These are phyloP conservation scores for Gaeumannomyces sp. DNA, from an alignment of 2,329 filamentous ascomycete species.

Conservation along the genomic window DNA sequence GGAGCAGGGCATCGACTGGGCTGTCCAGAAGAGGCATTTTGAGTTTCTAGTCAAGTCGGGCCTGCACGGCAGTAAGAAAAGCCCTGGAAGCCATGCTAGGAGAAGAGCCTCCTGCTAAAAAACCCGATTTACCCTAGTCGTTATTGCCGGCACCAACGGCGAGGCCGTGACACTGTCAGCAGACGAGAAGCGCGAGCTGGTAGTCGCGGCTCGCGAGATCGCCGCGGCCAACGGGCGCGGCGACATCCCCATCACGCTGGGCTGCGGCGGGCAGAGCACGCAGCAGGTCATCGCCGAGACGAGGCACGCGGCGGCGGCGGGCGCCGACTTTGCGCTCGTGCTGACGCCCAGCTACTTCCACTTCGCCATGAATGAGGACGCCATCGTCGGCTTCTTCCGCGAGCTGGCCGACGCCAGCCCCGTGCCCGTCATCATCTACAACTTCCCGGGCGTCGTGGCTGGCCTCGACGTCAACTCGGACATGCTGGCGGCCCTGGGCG, in stretches of 20 bases:
- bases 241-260: slow-evolving; percentile 58
- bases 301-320: slow-evolving; percentile 52
- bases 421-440: slow-evolving; percentile 64
- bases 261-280: slow-evolving; percentile 60
- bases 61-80: slow-evolving; percentile 39
- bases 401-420: slow-evolving; percentile 54
- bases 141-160: slow-evolving; percentile 67
- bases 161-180: slow-evolving; percentile 64
- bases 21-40: slow-evolving; percentile 44
- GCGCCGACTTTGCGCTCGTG: slow-evolving; percentile 62
- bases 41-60: slow-evolving; percentile 48
- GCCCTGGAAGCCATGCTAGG: neutral
- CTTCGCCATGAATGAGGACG: slow-evolving; percentile 52
- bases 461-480: slow-evolving; percentile 65
- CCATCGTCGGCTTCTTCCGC: slow-evolving; percentile 57
- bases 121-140: slow-evolving; percentile 33
- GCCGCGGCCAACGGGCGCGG: slow-evolving; percentile 49
- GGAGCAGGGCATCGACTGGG: slow-evolving; percentile 49
- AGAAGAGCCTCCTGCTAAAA: slow-evolving; percentile 18
- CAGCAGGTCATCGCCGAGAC: slow-evolving; percentile 61
- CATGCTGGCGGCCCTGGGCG: slow-evolving; percentile 50
- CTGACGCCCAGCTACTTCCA: slow-evolving; percentile 69
- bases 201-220: slow-evolving; percentile 53
- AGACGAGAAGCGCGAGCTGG: slow-evolving; percentile 57
- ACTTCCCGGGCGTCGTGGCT: slow-evolving; percentile 62